Conservation (phyloP, 2,329 filamentous ascomycete species). For the Aspergillus felis region DNA sequence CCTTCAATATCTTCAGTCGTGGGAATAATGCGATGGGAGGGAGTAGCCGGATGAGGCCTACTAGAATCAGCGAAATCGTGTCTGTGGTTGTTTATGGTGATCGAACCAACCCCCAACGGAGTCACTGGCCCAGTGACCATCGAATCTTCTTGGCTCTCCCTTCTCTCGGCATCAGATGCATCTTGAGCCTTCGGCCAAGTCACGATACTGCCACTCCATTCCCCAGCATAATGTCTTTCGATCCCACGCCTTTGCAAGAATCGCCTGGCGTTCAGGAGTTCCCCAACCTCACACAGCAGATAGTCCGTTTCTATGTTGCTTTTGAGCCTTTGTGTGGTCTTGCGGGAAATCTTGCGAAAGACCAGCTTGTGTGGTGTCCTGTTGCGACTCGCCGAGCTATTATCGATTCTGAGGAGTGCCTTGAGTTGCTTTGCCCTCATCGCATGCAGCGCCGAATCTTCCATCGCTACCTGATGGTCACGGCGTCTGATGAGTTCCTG, state of each 20-base stretch:
- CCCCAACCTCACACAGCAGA: constrained; percentile 25
- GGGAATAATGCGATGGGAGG: background rate
- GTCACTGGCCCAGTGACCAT: background rate
- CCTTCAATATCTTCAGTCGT: background rate
- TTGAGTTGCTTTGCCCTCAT: constrained; percentile 35
- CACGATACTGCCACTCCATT: constrained; percentile 30
- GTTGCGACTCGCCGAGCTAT: constrained; percentile 22
- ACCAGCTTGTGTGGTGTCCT: constrained; percentile 25
- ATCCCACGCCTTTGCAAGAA: constrained; percentile 29
- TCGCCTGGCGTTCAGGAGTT: constrained; percentile 28
- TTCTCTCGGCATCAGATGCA: constrained; percentile 7
- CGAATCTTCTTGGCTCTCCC: constrained; percentile 14
- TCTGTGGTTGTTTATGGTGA: background rate
- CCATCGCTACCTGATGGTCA: constrained; percentile 25
- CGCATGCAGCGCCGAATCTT: constrained; percentile 24
- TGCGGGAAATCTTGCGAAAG: constrained; percentile 22
- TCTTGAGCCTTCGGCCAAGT: constrained; percentile 8
- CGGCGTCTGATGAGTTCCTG: constrained; percentile 13
- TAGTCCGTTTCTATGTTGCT: constrained; percentile 17
- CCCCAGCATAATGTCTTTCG: constrained; percentile 26
- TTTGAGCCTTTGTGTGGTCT: constrained; percentile 12
- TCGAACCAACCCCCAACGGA: background rate
- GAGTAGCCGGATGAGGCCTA: background rate
- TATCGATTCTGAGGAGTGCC: constrained; percentile 30
- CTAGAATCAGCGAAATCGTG: background rate